Base-by-base conservation (phyloP, 2,329 filamentous ascomycete species). In the Bipolaris victoriae region DNA sequence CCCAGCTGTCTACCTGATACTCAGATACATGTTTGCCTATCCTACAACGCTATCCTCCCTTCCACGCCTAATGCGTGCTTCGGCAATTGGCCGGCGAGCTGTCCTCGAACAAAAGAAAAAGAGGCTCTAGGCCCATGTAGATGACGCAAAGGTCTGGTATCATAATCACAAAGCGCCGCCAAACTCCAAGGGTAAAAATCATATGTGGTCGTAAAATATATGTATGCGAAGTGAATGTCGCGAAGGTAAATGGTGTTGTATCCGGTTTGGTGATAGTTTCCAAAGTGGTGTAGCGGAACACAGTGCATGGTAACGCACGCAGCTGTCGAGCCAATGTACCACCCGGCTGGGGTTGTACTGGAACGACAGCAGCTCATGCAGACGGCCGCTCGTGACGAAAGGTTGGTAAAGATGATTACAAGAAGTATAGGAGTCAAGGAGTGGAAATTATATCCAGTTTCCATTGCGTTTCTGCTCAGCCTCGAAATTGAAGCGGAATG, bases 61-160 rank as follows among this genome's bases (percentile, higher is more conserved):
- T 37, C 26, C 46, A 16, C 24, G 35, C 29, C 45, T 16, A 37
- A 35, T 53, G 37, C 41, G n/a, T 44, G 26, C 52, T 49, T 44
- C 46, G 20, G 51, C 51, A 41, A 45, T 44, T 44, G 39, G 33
- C 16, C 40, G n/a, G 31, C 20, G 41, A n/a, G 18, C 43, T 55
- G n/a, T 52, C 55, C 39, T 45, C 41, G 43, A 49, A 58, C n/a
- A 57, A 35, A 24, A 41, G 5, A 58, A 64, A 68, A 62, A 61
- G 24, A 63, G 63, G 67, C 65, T 50, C 52, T 40, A 58, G 60
- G 70, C 69, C 68, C 63, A 47, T 70, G 62, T 70, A 64, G 64
- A 65, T 74, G 71, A 75, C 72, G 63, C 65, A 58, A 58, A 62
- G 63, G 73, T 75, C 72, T 76, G 73, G 73, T 76, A 76, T 76